phyloP scores from a whole-genome alignment of 2,329 filamentous ascomycete genomes.

The Atkinsonella hypoxylon region DNA sequence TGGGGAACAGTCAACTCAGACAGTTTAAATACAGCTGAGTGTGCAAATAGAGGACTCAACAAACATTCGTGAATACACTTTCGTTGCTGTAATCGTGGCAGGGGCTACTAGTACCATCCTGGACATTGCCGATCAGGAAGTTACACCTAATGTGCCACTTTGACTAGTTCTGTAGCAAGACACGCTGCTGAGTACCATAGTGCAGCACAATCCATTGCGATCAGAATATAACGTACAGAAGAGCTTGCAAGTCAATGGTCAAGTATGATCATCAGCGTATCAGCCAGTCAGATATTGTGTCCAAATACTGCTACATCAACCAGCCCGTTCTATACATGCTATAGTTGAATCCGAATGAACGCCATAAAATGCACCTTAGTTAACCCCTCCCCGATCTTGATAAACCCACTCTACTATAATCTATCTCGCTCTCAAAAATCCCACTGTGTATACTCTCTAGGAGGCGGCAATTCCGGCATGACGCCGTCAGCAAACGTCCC shows the following conservation, averaged over 20 bases:
- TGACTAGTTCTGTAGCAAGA: too few species aligned
- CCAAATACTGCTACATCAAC: not conserved
- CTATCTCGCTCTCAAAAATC: slow-evolving; percentile 42
- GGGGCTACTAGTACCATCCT: not conserved
- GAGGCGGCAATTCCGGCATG: slow-evolving; percentile 69
- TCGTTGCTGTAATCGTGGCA: not conserved
- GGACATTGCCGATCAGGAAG: too few species aligned
- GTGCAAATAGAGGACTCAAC: not conserved
- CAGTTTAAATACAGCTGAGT: slow-evolving; percentile 6
- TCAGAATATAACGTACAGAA: too few species aligned
- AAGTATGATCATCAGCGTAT: not conserved
- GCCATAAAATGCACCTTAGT: slow-evolving; percentile 8
- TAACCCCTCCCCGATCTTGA: not conserved
- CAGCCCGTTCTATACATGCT: not conserved
- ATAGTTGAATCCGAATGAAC: slow-evolving; percentile 5
- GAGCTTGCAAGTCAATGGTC: too few species aligned
- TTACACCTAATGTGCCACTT: too few species aligned
- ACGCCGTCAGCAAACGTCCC: slow-evolving; percentile 58
- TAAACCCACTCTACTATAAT: not conserved
- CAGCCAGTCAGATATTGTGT: not conserved
- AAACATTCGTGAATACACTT: not conserved
- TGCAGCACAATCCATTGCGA: too few species aligned
- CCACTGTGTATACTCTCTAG: slow-evolving; percentile 62
- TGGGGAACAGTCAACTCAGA: not conserved
- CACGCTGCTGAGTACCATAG: too few species aligned